Evolutionary conservation across 148 eudicot species (phyloP), one percentile per base, ranked within the genome.

Genomic region (Rhododendron ferrugineum): DNA sequence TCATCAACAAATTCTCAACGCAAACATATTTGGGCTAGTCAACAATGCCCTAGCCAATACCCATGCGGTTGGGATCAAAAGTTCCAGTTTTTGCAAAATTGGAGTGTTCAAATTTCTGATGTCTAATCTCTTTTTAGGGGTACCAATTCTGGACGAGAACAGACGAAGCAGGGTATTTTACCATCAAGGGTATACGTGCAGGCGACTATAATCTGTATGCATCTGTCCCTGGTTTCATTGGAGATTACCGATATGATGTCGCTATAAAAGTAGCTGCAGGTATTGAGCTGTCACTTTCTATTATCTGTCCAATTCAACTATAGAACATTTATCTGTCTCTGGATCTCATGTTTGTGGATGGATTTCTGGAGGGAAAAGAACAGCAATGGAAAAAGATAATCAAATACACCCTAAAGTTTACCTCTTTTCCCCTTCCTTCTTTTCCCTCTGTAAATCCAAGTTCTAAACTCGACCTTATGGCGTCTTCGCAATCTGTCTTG

Each of bases 131-230:
- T 16, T 78, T 10, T 62, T 88, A 95, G 98, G 96, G 91, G 44
- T 94, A 94, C 84, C 99, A 97, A 82, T 97, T 95, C 77, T 97
- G 99, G 99, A 92, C 92, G 9, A 92, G 77, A 84, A 84, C 96
- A 26, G 94, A 95, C 50, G 90, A 88, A 23, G 32, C 87, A 20
- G 98, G 99, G 60, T 85, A 49, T 70, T 97, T 94, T 88, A 79
- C 87, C 81, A 93, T 97, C 36, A 81, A 85, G 62, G 88, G 88
- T 30, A 68, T 92, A 50, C 92, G 92, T 52, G 75, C 87, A 50
- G 98, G 98, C 1, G 88, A 92, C 85, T 97, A 97, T 54, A 92
- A 90, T 86, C 90, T 95, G 37, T 95, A 91, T 87, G 96, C 94
- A 28, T 97, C 90, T 89, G 93, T 93, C 49, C 94, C 96, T 66